Conservation (phyloP, 768 basidiomycete species). For the Collybia sordida region DNA sequence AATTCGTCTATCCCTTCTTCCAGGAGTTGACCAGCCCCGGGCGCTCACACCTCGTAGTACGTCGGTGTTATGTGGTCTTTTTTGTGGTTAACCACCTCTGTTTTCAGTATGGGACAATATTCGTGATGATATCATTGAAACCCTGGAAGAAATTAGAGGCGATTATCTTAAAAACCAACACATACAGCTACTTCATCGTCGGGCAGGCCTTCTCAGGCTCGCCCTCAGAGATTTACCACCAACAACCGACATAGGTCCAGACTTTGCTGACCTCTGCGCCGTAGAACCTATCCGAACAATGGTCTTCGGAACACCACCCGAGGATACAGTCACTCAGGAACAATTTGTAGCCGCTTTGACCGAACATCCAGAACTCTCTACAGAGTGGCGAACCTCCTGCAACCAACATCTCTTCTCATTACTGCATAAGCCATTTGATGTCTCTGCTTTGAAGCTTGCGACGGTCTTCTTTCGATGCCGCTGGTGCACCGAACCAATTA, state of each 20-base stretch:
- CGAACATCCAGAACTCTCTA: slow-evolving; percentile 9
- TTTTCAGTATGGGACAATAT: slow-evolving; percentile 24
- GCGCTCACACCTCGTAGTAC: slow-evolving; percentile 23
- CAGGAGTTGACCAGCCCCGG: slow-evolving; percentile 15
- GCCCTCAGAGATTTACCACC: not conserved
- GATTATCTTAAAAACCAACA: slow-evolving; percentile 10
- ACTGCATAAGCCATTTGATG: slow-evolving; percentile 6
- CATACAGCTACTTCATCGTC: not conserved
- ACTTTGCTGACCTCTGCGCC: slow-evolving; percentile 12
- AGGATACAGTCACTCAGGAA: not conserved
- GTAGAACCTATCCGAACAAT: slow-evolving; percentile 20
- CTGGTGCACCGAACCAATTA: slow-evolving; percentile 27
- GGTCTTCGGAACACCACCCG: slow-evolving; percentile 14
- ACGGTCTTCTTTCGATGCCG: slow-evolving; percentile 31
- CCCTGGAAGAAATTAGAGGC: slow-evolving; percentile 8
- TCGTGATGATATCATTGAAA: slow-evolving; percentile 15
- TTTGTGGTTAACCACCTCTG: not conserved
- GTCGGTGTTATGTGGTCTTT: not conserved
- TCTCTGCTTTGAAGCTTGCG: slow-evolving; percentile 22
- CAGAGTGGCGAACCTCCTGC: slow-evolving; percentile 21
- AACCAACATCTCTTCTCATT: slow-evolving; percentile 15
- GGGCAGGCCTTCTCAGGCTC: not conserved
- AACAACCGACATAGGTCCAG: slow-evolving; percentile 6
- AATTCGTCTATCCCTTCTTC: slow-evolving; percentile 3
- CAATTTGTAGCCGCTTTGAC: slow-evolving; percentile 8